A percentile compares a stretch with the other conserved stretches of the same genome.
Evolutionary conservation across 306 rosid species (phyloP).

Genomic region (Vigna radiata): DNA sequence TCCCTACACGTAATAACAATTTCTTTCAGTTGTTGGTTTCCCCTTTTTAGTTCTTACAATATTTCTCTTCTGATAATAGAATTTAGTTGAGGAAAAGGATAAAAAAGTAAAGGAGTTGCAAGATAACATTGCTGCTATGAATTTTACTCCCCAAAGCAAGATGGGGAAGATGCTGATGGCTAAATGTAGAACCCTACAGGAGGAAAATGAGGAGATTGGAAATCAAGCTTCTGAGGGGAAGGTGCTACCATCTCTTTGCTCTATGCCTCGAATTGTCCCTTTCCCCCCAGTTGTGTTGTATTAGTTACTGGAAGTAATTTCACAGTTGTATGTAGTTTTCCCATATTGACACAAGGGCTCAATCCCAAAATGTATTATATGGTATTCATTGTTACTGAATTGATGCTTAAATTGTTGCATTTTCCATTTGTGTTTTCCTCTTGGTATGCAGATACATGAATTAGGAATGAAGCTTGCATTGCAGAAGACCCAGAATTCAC

Average conservation of each 20-base stretch:
- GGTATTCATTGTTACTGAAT: constrained; percentile 15
- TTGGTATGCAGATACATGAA: constrained; percentile 77
- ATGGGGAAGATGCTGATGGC: constrained; percentile 99
- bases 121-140: constrained; percentile 82
- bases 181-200: constrained; percentile 96
- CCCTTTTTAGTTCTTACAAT: constrained; percentile 40
- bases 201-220: constrained; percentile 98
- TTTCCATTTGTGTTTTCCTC: neutral
- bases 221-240: constrained; percentile 99
- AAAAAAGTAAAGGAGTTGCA: constrained; percentile 90
- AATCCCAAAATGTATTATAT: no score
- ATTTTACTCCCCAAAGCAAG: constrained; percentile 90
- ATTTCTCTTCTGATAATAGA: constrained; percentile 55
- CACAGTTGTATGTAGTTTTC: neutral
- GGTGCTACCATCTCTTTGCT: constrained; percentile 51
- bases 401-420: constrained; percentile 6
- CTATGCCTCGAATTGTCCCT: constrained; percentile 8
- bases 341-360: no score
- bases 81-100: constrained; percentile 91
- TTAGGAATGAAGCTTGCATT: constrained; percentile 79
- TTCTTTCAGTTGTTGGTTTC: neutral
- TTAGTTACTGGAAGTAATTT: constrained; percentile 12
- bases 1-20: neutral
- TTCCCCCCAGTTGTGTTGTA: neutral
- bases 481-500: constrained; percentile 84